A percentile compares a stretch with the other conserved stretches of the same genome.
These are phyloP conservation scores for Arxiozyma telluris DNA, from an alignment of 1,139 yeast genomes.

Conservation along the genomic window DNA sequence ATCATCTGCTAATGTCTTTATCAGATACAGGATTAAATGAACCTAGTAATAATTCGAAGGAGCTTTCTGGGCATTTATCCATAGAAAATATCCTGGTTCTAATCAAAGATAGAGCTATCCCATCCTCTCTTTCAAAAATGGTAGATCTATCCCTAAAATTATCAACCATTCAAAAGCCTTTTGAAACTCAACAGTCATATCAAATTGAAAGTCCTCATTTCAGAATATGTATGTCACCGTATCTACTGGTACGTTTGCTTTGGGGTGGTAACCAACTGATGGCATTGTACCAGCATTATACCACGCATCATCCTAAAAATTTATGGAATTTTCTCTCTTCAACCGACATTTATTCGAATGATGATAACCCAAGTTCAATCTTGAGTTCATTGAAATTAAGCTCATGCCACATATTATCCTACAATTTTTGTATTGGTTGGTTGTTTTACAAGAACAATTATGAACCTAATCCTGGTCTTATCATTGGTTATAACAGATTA, in stretches of 20 bases:
- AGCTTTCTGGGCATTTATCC: constrained; percentile 19
- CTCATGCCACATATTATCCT: constrained; percentile 52
- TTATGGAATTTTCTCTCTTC: constrained; percentile 10
- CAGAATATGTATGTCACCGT: constrained; percentile 49
- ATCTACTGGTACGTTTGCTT: constrained; percentile 38
- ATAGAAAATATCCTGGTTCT: constrained; percentile 22
- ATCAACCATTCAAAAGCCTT: constrained; percentile 24
- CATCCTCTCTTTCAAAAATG: constrained; percentile 33
- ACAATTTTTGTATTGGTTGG: constrained; percentile 72
- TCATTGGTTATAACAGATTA: constrained; percentile 63
- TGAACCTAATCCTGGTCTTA: constrained; percentile 47
- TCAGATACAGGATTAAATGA: constrained; percentile 11
- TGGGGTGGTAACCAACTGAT: constrained; percentile 25
- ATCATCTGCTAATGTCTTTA: constrained; percentile 15
- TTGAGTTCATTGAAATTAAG: constrained; percentile 17
- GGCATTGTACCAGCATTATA: constrained; percentile 13
- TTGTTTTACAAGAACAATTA: constrained; percentile 40
- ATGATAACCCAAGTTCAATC: not conserved
- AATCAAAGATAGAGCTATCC: constrained; percentile 25
- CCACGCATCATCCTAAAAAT: constrained; percentile 12
- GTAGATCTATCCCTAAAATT: constrained; percentile 31
- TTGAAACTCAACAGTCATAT: constrained; percentile 35
- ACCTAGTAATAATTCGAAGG: constrained; percentile 4
- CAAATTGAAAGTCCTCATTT: constrained; percentile 53
- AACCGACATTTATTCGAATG: not conserved